A percentile compares a stretch with the other conserved stretches of the same genome.
These are phyloP conservation scores for Coemansia sp. DNA, from an alignment of 192 early-diverging fungal species.

Conservation along the genomic window DNA sequence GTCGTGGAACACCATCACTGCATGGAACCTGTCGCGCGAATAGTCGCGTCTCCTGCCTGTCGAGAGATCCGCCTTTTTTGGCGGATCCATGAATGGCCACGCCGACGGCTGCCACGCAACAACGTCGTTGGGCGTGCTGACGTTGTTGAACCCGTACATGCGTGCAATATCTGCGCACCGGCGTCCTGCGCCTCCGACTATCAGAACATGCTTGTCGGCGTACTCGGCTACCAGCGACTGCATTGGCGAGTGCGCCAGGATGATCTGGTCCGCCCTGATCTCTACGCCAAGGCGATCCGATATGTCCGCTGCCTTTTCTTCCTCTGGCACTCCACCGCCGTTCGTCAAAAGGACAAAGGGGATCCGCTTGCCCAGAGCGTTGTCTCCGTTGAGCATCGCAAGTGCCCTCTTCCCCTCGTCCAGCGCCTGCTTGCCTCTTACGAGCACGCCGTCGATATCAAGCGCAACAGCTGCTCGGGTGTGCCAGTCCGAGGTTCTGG, in stretches of 20 bases:
- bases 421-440: constrained; percentile 72
- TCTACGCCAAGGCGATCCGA: constrained; percentile 57
- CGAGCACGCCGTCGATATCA: constrained; percentile 87
- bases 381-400: constrained; percentile 63
- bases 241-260: constrained; percentile 92
- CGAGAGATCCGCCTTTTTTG: constrained; percentile 5
- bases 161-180: constrained; percentile 65
- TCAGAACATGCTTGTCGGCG: constrained; percentile 62
- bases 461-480: constrained; percentile 59
- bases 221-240: constrained; percentile 61
- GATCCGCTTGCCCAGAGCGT: constrained; percentile 53
- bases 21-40: constrained; percentile 59
- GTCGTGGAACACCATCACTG: constrained; percentile 85
- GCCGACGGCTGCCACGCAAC: constrained; percentile 60
- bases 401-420: constrained; percentile 69
- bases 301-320: constrained; percentile 69
- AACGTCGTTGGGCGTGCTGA: constrained; percentile 69
- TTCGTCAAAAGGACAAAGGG: constrained; percentile 86
- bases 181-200: constrained; percentile 68
- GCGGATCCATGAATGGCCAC: constrained; percentile 64
- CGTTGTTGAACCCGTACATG: constrained; percentile 68
- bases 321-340: constrained; percentile 81
- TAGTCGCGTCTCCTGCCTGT: constrained; percentile 16
- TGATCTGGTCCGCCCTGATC: constrained; percentile 64
- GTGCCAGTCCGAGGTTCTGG: constrained; percentile 23